Percentiles rank a stretch among this genome's conserved stretches.
Conservation (phyloP, 305 asterid species). For the Petunia hybrid region DNA sequence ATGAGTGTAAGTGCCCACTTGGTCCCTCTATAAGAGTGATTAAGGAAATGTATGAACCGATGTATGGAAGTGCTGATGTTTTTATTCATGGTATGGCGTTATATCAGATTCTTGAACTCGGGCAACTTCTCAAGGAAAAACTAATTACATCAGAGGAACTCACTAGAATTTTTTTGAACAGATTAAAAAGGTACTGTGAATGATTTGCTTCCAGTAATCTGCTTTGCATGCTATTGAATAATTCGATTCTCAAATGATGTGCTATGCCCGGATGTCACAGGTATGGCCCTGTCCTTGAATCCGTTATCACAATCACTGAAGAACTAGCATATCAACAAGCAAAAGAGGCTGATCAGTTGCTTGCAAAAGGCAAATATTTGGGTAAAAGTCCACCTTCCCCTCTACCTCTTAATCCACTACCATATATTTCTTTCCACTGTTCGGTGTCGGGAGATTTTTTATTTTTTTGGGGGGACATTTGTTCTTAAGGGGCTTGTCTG, state of each 20-base stretch:
- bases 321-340: slow-evolving; percentile 89
- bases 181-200: slow-evolving; percentile 67
- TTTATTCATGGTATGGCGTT: slow-evolving; percentile 19
- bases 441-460: background rate
- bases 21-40: background rate
- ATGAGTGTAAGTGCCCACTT: slow-evolving; percentile 69
- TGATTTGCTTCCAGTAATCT: background rate
- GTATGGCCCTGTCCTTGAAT: slow-evolving; percentile 81
- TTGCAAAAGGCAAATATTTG: slow-evolving; percentile 68
- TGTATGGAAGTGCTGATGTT: background rate
- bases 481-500: background rate
- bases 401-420: background rate
- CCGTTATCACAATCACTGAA: slow-evolving; percentile 84
- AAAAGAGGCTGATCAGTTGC: slow-evolving; percentile 72
- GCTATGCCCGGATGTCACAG: slow-evolving; percentile 41
- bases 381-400: slow-evolving; percentile 48
- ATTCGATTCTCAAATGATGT: slow-evolving; percentile 2
- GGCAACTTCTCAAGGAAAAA: slow-evolving; percentile 71
- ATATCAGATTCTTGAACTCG: slow-evolving; percentile 81
- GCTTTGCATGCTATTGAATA: background rate
- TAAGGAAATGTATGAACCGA: background rate
- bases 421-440: background rate
- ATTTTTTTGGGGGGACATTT: background rate
- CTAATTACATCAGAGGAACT: slow-evolving; percentile 83
- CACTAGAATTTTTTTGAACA: slow-evolving; percentile 60